Base-by-base conservation (phyloP, 2,329 filamentous ascomycete species). In the Myrmaecium sp. region DNA sequence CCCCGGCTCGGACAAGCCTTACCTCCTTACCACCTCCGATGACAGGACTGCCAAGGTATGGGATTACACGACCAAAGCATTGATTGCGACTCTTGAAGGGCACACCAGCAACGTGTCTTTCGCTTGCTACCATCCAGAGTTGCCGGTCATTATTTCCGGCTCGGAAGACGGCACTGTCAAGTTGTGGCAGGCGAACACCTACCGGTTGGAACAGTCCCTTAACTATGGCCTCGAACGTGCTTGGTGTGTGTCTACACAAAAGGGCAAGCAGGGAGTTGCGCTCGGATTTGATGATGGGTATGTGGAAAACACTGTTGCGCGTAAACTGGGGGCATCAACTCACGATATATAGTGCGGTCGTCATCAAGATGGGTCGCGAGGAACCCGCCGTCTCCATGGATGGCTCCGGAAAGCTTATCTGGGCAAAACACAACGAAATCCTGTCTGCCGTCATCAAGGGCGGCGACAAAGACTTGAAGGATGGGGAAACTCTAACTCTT, bases 341-440 rank as follows among this genome's bases (percentile, higher is more conserved):
- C n/a, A n/a, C n/a, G n/a, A n/a, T n/a, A n/a, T n/a, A n/a, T n/a
- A n/a, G n/a, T 17, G 86, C 86, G 4, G 86, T 98, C 3, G 89
- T 98, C 23, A 80, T 98, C 31, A 95, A 94, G 57, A 84, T 98
- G 64, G 89, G 89, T 39, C 72, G 89, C 35, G 89, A 98, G 54
- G 86, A 95, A 56, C 89, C 89, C 2, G 89, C 89, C 16, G 86
- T 95, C 11, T 94, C 83, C 8, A 98, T 98, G 89, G 89, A 98
- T 45, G 63, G 71, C 16, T 91, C 82, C 21, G 89, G 89, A 49
- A 98, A 98, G 62, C 65, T 98, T 34, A 83, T 98, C 36, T 95
- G 82, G 79, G 84, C 89, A 16, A 74, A 77, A 41, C 86, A 95
- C 51, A 94, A 83, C 44, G 89, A 98, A 47, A 84, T 95, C 17